Conservation (phyloP, 1,284 basidiomycete genomes). For the Cystobasidium slooffiae region DNA sequence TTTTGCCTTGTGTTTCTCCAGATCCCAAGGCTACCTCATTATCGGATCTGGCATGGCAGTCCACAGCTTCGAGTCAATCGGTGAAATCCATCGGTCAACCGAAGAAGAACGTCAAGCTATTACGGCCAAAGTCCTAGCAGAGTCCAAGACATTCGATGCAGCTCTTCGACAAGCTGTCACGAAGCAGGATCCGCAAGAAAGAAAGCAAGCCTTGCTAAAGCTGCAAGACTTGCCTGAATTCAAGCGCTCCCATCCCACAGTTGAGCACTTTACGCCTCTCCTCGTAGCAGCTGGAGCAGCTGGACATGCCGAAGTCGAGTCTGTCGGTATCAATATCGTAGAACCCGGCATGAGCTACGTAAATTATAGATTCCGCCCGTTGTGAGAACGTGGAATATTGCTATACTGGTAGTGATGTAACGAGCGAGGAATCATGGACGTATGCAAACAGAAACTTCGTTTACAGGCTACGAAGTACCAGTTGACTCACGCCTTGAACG, state of each 20-base stretch:
- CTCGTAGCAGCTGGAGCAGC: slow-evolving; percentile 6
- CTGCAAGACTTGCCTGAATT: background rate
- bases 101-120: background rate
- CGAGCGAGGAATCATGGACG: no score
- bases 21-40: slow-evolving; percentile 6
- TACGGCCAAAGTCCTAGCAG: background rate
- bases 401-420: no score
- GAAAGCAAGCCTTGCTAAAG: background rate
- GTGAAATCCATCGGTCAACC: background rate
- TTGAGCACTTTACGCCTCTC: slow-evolving; percentile 8
- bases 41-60: slow-evolving; percentile 10
- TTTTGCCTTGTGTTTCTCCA: background rate
- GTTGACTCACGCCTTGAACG: no score
- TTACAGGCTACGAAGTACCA: no score
- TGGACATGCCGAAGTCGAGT: background rate
- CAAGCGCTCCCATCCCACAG: slow-evolving; percentile 15
- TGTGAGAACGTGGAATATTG: background rate
- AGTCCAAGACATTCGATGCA: slow-evolving; percentile 9
- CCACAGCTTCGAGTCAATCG: slow-evolving; percentile 4
- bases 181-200: background rate
- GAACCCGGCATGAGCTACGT: slow-evolving; percentile 6
- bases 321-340: background rate
- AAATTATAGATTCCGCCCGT: slow-evolving; percentile 5
- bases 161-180: background rate
- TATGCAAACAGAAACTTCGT: no score